A percentile compares a stretch with the other conserved stretches of the same genome.
Evolutionary conservation across 805 yeast genomes (phyloP).

Genomic region (Yamadazyma philogaea): DNA sequence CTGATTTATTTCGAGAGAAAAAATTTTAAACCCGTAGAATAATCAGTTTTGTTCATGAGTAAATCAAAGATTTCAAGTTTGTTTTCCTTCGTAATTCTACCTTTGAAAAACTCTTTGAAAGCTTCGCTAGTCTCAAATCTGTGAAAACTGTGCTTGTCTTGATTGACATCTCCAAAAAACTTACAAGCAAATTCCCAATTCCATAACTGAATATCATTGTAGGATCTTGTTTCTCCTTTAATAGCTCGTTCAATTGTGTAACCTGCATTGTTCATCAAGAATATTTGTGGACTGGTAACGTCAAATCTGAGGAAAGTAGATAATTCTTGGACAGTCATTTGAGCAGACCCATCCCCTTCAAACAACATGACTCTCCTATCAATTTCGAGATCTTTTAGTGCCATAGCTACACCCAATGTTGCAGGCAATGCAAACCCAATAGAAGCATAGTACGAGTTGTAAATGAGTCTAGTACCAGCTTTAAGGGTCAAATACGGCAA

Average conservation of each 20-base stretch:
- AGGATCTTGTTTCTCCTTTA: constrained; percentile 69
- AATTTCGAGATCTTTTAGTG: constrained; percentile 52
- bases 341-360: constrained; percentile 94
- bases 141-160: constrained; percentile 21
- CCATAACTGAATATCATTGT: constrained; percentile 85
- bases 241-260: constrained; percentile 88
- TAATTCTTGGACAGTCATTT: constrained; percentile 87
- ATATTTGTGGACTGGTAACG: constrained; percentile 54
- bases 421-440: constrained; percentile 90
- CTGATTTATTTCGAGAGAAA: constrained; percentile 6
- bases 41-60: constrained; percentile 26
- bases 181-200: constrained; percentile 69
- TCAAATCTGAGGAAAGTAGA: constrained; percentile 59
- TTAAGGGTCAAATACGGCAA: constrained; percentile 67
- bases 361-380: constrained; percentile 61
- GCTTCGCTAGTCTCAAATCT: constrained; percentile 19
- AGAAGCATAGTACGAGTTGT: constrained; percentile 77
- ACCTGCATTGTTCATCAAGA: constrained; percentile 80
- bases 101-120: constrained; percentile 17
- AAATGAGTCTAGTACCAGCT: constrained; percentile 44
- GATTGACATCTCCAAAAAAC: constrained; percentile 53
- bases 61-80: constrained; percentile 27
- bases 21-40: constrained; percentile 21
- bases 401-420: constrained; percentile 77
- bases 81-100: constrained; percentile 1